Evolutionary conservation across 2,329 filamentous ascomycete species (phyloP), one percentile per base, ranked within the genome.

Genomic region (Diaporthe nobilis): DNA sequence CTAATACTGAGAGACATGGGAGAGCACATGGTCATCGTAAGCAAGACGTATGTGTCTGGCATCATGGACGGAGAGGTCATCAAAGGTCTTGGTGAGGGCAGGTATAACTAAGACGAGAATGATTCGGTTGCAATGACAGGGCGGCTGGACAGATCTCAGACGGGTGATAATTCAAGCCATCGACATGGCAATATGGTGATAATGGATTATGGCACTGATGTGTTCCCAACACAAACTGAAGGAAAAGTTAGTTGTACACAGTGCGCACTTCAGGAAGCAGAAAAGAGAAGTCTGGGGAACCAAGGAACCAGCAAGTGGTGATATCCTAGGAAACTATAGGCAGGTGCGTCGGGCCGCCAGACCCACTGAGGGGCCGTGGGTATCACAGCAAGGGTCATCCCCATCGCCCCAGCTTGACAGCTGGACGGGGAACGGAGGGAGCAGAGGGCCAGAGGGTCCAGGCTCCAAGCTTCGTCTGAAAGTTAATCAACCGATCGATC

Each of bases 401-500:
- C 47, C 47, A 68, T 25, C 13, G 63, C 31, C 20, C 47, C 31
- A 39, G 31, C 13, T 39, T 68, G 65, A 68, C 65, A 68, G 20
- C 22, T 51, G 4, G 42, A 47, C 13, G 9, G n/a, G n/a, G 37
- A 7, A 63, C 25, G 60, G 60, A 47, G 31, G 17, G 39, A 22
- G 42, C 25, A 49, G 39, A 63, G 8, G 17, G 25, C 28, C 17
- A 31, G 25, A 37, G 1, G 55, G 60, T 20, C 39, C 60, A 47
- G 25, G 25, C 25, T 34, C 63, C 61, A 51, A n/a, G 61, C 25
- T 49, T 31, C 25, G 34, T 51, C 63, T 22, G 42, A 67, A 67
- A 67, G 42, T 67, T 28, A 67, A 82, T 34, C 42, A 65, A 67
- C 28, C 7, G 28, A 82, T n/a, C 28, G 10, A 58, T 28, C n/a